Evolutionary conservation across 2,329 filamentous ascomycete genomes (phyloP).

Genomic region (Onygena corvina): DNA sequence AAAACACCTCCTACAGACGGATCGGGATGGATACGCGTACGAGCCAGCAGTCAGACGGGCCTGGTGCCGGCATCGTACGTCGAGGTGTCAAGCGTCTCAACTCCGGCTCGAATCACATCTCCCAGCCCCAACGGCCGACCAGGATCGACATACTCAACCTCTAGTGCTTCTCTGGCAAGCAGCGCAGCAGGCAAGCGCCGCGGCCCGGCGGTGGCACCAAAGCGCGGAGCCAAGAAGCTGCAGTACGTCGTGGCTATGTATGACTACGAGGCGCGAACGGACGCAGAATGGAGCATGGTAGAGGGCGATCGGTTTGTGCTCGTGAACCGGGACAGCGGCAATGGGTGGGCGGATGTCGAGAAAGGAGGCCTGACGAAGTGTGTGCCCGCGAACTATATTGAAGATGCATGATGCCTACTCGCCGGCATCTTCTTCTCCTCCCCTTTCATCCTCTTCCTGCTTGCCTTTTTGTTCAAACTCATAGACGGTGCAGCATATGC

Average conservation of each 20-base stretch:
- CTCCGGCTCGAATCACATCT: constrained; percentile 16
- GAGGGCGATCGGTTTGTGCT: constrained; percentile 90
- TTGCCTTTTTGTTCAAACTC: background rate
- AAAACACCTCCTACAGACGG: constrained; percentile 50
- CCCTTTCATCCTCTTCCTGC: background rate
- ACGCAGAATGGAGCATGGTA: constrained; percentile 76
- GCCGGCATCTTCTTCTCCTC: constrained; percentile 1
- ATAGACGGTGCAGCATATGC: background rate
- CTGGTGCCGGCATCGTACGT: constrained; percentile 80
- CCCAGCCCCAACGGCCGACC: constrained; percentile 42
- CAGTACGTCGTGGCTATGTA: constrained; percentile 90
- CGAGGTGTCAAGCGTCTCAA: constrained; percentile 46
- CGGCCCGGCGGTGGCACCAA: constrained; percentile 80
- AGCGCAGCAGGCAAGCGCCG: constrained; percentile 60
- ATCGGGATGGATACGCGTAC: constrained; percentile 80
- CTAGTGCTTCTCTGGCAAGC: constrained; percentile 53
- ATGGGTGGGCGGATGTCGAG: constrained; percentile 96
- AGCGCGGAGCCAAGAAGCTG: constrained; percentile 81
- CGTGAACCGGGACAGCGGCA: constrained; percentile 73
- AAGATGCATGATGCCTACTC: constrained; percentile 43
- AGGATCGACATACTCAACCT: constrained; percentile 65
- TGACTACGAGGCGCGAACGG: constrained; percentile 75
- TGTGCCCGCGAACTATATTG: constrained; percentile 88
- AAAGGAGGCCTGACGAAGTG: constrained; percentile 75
- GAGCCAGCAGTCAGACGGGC: constrained; percentile 59